Evolutionary conservation across 2,329 filamentous ascomycete genomes (phyloP).

Genomic region (Colletotrichum paranaense): DNA sequence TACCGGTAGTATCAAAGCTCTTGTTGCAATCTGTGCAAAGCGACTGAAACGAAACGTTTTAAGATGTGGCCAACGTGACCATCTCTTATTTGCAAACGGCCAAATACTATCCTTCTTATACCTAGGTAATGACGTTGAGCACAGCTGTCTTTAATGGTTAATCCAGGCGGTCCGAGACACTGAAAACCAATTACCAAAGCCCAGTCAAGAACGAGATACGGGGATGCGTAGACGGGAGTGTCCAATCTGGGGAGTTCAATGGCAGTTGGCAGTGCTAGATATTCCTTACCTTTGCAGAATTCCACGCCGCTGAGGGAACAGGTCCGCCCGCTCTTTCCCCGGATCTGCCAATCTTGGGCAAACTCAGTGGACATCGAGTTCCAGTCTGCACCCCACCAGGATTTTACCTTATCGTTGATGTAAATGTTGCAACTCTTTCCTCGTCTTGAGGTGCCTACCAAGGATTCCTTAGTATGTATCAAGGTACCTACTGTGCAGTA

Average conservation of each 20-base stretch:
- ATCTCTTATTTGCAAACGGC: neutral
- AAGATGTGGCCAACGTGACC: neutral
- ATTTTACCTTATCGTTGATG: no score
- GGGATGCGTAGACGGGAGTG: neutral
- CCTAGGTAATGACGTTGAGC: neutral
- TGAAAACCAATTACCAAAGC: neutral
- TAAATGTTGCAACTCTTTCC: no score
- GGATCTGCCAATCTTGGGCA: neutral
- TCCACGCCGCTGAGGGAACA: neutral
- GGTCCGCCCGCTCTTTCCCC: conserved; percentile 2
- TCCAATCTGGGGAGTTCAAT: neutral
- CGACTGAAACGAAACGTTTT: neutral
- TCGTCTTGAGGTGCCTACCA: no score
- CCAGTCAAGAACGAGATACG: neutral
- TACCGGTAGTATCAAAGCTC: neutral
- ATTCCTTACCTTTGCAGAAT: neutral
- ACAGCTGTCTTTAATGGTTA: neutral
- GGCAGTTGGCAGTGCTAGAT: neutral
- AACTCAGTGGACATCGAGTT: neutral
- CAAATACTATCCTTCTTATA: neutral
- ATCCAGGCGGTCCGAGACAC: neutral
- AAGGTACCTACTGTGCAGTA: no score
- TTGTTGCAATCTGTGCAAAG: neutral
- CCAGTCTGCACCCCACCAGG: neutral
- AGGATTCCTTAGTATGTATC: no score